phyloP scores from a whole-genome alignment of 2,329 filamentous ascomycete species.

The Trichoderma sp. region DNA sequence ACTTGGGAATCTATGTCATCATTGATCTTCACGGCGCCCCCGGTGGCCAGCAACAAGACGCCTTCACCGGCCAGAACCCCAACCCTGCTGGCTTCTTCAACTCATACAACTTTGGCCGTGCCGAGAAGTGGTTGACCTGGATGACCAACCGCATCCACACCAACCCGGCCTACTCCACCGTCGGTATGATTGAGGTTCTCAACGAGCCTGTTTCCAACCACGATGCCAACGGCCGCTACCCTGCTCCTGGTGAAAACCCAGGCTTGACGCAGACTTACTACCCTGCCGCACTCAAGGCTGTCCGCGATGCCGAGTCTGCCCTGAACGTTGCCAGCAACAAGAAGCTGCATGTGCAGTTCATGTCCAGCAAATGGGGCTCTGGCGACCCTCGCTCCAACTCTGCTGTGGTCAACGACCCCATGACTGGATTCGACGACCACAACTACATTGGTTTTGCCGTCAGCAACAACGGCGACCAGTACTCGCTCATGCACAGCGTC shows the following conservation, averaged over 20 bases:
- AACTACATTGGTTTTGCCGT: conserved; percentile 44
- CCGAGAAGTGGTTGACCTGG: conserved; percentile 55
- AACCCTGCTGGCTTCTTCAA: conserved; percentile 54
- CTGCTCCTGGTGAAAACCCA: conserved; percentile 31
- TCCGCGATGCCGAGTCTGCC: conserved; percentile 30
- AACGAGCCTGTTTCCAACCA: conserved; percentile 46
- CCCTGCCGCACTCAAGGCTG: conserved; percentile 31
- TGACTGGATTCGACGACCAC: conserved; percentile 58
- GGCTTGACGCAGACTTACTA: conserved; percentile 30
- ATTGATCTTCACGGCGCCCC: conserved; percentile 48
- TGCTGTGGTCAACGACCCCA: conserved; percentile 42
- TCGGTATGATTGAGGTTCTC: conserved; percentile 60
- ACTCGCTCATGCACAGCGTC: conserved; percentile 34
- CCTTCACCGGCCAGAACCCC: conserved; percentile 46
- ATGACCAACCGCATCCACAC: conserved; percentile 56
- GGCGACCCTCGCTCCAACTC: conserved; percentile 37
- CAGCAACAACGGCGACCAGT: conserved; percentile 26
- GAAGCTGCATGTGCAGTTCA: conserved; percentile 49
- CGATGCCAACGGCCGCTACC: conserved; percentile 29
- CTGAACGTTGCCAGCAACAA: conserved; percentile 27
- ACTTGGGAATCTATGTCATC: conserved; percentile 39
- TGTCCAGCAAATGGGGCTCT: conserved; percentile 55
- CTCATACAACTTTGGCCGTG: conserved; percentile 57
- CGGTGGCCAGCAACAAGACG: conserved; percentile 47
- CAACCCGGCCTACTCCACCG: conserved; percentile 52